Percentiles rank a stretch among this genome's conserved stretches.
These are phyloP conservation scores for Ampelomyces quisqualis DNA, from an alignment of 2,329 filamentous ascomycete genomes.

Conservation along the genomic window DNA sequence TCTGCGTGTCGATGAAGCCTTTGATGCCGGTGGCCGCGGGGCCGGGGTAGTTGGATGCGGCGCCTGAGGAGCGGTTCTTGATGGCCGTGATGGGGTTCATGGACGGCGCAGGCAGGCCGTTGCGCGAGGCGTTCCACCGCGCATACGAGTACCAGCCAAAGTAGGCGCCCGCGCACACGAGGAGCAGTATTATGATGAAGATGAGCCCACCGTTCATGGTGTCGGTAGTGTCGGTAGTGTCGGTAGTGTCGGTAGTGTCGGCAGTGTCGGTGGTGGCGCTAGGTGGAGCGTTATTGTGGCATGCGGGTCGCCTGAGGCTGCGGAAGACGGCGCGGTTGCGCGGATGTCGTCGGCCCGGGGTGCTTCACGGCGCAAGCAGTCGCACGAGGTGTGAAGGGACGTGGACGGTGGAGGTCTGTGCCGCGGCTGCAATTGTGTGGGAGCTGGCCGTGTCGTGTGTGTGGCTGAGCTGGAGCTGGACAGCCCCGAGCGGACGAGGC, in stretches of 20 bases:
- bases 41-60: slow-evolving; percentile 49
- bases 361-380: neutral
- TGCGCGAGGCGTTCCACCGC: slow-evolving; percentile 68
- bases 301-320: slow-evolving; percentile 13
- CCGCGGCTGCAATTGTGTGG: slow-evolving; percentile 12
- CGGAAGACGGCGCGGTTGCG: slow-evolving; percentile 10
- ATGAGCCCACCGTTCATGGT: slow-evolving; percentile 51
- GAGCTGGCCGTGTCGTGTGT: slow-evolving; percentile 16
- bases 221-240: too few species aligned
- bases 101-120: slow-evolving; percentile 72
- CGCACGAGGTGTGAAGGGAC: neutral
- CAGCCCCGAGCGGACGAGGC: slow-evolving; percentile 15
- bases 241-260: too few species aligned
- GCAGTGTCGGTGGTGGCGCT: too few species aligned
- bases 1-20: slow-evolving; percentile 71
- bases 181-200: slow-evolving; percentile 71
- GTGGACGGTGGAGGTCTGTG: slow-evolving; percentile 7
- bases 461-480: slow-evolving; percentile 22
- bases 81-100: slow-evolving; percentile 75
- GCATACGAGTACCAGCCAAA: slow-evolving; percentile 70
- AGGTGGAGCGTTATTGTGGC: slow-evolving; percentile 4
- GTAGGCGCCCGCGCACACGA: slow-evolving; percentile 61
- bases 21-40: slow-evolving; percentile 63
- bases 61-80: slow-evolving; percentile 38
- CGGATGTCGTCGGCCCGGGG: slow-evolving; percentile 8